Conservation (phyloP, 768 basidiomycete genomes). For the Amanita rimosa region DNA sequence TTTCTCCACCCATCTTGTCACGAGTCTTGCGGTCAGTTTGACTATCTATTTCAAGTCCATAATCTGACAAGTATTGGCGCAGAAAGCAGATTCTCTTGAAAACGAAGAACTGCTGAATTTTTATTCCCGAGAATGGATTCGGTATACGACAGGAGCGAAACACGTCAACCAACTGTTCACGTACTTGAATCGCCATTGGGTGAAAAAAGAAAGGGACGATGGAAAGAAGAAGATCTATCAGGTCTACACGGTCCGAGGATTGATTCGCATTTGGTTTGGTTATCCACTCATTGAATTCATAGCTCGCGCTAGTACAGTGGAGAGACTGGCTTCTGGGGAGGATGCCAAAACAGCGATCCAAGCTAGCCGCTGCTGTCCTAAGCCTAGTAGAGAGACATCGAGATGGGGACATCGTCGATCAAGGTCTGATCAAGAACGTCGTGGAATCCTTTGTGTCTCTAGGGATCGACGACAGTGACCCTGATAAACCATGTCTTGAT, state of each 20-base stretch:
- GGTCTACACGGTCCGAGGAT: constrained; percentile 76
- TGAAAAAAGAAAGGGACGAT: constrained; percentile 95
- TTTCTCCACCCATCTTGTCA: constrained; percentile 68
- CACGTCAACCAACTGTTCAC: constrained; percentile 97
- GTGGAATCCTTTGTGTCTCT: constrained; percentile 93
- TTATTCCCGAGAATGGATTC: constrained; percentile 89
- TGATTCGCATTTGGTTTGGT: not conserved
- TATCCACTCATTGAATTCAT: constrained; percentile 10
- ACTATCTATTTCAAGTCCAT: not conserved
- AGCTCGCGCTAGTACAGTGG: constrained; percentile 97
- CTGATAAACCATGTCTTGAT: constrained; percentile 87
- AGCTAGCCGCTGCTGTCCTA: constrained; percentile 80
- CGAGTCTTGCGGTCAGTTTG: not conserved
- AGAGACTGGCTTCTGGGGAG: constrained; percentile 82
- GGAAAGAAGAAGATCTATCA: constrained; percentile 91
- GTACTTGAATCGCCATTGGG: constrained; percentile 98
- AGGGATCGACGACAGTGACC: constrained; percentile 85
- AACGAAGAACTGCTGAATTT: constrained; percentile 85
- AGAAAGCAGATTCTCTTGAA: constrained; percentile 73
- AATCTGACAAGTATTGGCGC: not conserved
- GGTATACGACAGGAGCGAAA: constrained; percentile 94
- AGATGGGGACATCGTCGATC: constrained; percentile 90
- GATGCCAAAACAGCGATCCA: constrained; percentile 72
- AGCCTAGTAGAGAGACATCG: constrained; percentile 87
- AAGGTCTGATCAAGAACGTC: constrained; percentile 86